A percentile compares a stretch with the other conserved stretches of the same genome.
phyloP scores from a whole-genome alignment of 805 yeast species.

The Lipomyces lipofer region DNA sequence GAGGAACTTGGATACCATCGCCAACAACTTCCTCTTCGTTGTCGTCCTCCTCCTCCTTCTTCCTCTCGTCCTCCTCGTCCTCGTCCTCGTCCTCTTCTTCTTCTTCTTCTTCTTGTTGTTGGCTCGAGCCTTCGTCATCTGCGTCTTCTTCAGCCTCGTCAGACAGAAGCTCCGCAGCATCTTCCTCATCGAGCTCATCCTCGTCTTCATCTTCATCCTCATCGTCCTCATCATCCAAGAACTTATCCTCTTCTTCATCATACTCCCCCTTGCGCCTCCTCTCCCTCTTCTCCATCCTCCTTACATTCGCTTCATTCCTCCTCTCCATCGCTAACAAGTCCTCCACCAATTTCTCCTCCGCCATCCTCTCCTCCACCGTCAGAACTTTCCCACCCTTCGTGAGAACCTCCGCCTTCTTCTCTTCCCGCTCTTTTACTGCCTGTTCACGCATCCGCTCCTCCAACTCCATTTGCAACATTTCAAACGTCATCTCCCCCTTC shows the following conservation, averaged over 20 bases:
- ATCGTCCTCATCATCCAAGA: slow-evolving; percentile 15
- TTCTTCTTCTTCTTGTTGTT: no score
- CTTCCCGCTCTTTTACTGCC: slow-evolving; percentile 11
- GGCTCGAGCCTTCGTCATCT: slow-evolving; percentile 7
- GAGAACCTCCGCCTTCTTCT: slow-evolving; percentile 6
- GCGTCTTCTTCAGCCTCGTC: slow-evolving; percentile 11
- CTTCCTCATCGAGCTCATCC: slow-evolving; percentile 17
- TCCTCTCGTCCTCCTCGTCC: neutral
- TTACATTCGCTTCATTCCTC: slow-evolving; percentile 19
- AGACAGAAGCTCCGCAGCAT: slow-evolving; percentile 2
- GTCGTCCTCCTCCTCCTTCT: slow-evolving; percentile 1
- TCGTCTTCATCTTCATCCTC: slow-evolving; percentile 21
- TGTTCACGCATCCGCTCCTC: slow-evolving; percentile 15
- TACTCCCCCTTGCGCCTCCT: slow-evolving; percentile 1
- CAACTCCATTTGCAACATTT: slow-evolving; percentile 10
- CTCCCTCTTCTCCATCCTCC: slow-evolving; percentile 17
- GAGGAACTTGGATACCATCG: no score
- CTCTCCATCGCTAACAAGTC: slow-evolving; percentile 26
- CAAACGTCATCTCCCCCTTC: slow-evolving; percentile 12
- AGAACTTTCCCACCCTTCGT: slow-evolving; percentile 15
- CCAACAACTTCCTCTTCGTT: neutral
- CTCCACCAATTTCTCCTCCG: slow-evolving; percentile 26
- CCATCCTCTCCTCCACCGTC: slow-evolving; percentile 19
- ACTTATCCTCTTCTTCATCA: slow-evolving; percentile 18
- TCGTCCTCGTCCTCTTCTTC: slow-evolving; percentile 12